Evolutionary conservation across 2,329 filamentous ascomycete genomes (phyloP), one percentile per base, ranked within the genome.

Genomic region (Lasiodiplodia citricola): DNA sequence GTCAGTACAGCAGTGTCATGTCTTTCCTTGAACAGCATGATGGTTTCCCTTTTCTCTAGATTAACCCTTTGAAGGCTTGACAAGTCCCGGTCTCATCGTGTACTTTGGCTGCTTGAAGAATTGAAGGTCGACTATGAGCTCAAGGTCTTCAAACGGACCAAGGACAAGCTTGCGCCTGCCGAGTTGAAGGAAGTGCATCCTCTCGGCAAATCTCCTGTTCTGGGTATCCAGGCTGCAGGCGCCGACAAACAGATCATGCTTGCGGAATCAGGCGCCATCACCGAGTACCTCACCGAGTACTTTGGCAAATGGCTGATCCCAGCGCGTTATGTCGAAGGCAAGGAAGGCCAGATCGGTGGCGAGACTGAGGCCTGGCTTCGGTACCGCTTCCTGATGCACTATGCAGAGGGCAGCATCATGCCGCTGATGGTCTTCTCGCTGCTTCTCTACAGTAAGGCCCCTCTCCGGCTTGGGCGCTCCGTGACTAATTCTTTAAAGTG

Each of bases 91-190:
- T 89, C 92, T 14, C 92, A 96, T 79, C 89, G 92, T 71, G 91
- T 95, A 69, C 83, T 96, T 55, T 97, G 92, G 92, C 89, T 97
- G 7, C 87, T 97, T 54, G 92, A 96, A 78, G 93, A 95, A 79
- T 89, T 96, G 70, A 86, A 91, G 54, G 80, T 97, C 41, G 86
- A 90, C 35, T 97, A 97, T 80, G 88, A 94, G 70, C 82, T 97
- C 69, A 88, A 95, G 75, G 86, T 91, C 66, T 96, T 91, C 85
- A 93, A 92, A 79, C 90, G 94, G 47, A 78, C 79, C 50, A 74
- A 80, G 68, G 87, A 90, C 67, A 86, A 83, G 74, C 83, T 92
- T n/a, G 94, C 94, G 1, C 92, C 93, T 3, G 83, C 88, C 0
- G 91, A 92, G 74, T 86, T 97, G 56, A 90, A 91, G 75, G 85